Evolutionary conservation across 139 green algal genomes (phyloP).

Genomic region (Monoraphidium neglectum): DNA sequence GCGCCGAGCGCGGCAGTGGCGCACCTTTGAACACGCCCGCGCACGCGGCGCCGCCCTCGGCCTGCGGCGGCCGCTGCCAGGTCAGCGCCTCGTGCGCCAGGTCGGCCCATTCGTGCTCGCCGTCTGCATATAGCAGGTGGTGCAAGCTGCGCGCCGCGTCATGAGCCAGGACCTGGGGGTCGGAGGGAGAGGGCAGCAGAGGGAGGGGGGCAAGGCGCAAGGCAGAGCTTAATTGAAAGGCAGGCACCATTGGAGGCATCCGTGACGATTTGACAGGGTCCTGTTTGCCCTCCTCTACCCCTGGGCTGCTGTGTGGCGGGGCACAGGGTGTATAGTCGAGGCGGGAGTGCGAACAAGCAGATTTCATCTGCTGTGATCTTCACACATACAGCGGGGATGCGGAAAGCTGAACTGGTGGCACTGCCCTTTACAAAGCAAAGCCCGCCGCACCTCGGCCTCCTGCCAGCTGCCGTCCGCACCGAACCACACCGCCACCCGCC

Average conservation of each 20-base stretch:
- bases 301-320: no score
- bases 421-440: no score
- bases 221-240: background rate
- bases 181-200: no score
- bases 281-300: no score
- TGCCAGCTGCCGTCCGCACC: constrained; percentile 37
- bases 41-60: no score
- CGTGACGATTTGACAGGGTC: background rate
- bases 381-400: background rate
- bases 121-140: constrained; percentile 65
- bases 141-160: constrained; percentile 7
- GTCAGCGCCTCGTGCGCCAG: constrained; percentile 51
- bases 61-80: constrained; percentile 20
- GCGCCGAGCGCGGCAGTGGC: no score
- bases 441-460: constrained; percentile 48
- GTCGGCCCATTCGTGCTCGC: constrained; percentile 74
- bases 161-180: background rate
- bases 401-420: no score
- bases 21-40: no score
- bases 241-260: background rate
- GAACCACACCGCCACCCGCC: constrained; percentile 52
- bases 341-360: no score
- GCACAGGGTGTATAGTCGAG: no score
- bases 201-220: no score
- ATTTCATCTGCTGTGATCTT: background rate